Evolutionary conservation across 257 asterid species (phyloP), one percentile per base, ranked within the genome.

Genomic region (Solanum bulbocastanum): DNA sequence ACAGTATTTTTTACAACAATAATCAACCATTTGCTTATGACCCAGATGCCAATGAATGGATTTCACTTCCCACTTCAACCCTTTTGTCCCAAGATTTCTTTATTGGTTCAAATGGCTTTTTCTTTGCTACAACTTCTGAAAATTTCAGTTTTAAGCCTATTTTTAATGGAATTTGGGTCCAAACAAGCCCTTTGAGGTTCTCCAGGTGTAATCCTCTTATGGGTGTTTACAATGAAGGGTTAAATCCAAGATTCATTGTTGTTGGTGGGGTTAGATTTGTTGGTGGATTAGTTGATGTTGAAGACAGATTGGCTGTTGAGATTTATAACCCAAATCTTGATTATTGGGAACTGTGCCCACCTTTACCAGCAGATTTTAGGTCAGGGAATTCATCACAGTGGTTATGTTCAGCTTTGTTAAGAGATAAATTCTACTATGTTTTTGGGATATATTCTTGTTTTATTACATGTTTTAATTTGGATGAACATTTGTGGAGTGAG

Each of bases 1-100:
- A 86, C 75, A 83, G 66, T 15, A 78, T 22, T 60, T 75, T 83
- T 44, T 22, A 8, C 7, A 87, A 87, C 10, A 85, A 39, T 66
- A 78, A 65, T 25, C 87, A 78, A 20, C 33, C 88, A n/a, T 89
- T 87, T 62, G 94, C 92, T 0, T 92, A 85, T 62, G 93, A 90
- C 71, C 93, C 93, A 0, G 88, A 88, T 65, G 74, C 89, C 3
- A 27, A 89, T 66, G 49, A 14, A 10, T 92, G 94, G 94, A 83
- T 90, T 78, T 83, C 73, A 65, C 87, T 92, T 83, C 88, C 90
- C 15, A 37, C 30, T 2, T 62, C 79, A 16, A 40, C 83, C 66
- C 25, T 42, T 78, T 84, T 83, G 18, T 46, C 76, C 10, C 69
- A 83, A 8, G 82, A 78, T 78, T 69, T 85, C 13, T 88, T 89